Conservation (phyloP, 1,139 yeast genomes). For the Eremothecium cymbalariae region DNA sequence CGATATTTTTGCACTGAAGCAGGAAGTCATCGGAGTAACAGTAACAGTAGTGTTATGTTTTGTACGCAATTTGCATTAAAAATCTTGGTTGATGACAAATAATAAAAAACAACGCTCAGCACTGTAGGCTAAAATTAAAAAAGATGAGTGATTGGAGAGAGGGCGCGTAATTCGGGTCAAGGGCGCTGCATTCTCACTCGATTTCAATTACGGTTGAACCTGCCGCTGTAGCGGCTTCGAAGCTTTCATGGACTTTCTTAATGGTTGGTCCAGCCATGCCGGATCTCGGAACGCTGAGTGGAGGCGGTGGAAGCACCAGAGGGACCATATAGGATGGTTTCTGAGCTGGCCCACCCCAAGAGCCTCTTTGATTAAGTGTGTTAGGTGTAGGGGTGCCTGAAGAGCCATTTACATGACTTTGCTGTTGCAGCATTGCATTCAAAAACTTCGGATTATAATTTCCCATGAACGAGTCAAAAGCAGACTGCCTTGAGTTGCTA, state of each 20-base stretch:
- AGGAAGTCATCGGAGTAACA: too few species aligned
- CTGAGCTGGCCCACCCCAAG: conserved; percentile 4
- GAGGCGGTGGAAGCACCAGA: conserved; percentile 6
- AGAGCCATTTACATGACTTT: conserved; percentile 5
- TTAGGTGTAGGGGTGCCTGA: not conserved
- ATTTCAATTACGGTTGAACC: conserved; percentile 3
- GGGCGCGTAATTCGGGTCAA: conserved; percentile 1
- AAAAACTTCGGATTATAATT: conserved; percentile 17
- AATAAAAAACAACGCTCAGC: too few species aligned
- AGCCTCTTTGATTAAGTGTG: not conserved
- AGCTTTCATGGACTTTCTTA: not conserved
- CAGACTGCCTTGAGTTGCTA: not conserved
- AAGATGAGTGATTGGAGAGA: too few species aligned
- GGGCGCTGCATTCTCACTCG: not conserved
- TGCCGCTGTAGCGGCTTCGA: not conserved
- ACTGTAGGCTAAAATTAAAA: too few species aligned
- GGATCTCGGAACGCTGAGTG: conserved; percentile 1
- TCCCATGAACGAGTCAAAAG: conserved; percentile 5
- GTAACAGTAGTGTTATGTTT: too few species aligned
- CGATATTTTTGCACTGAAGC: too few species aligned
- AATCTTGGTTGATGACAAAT: too few species aligned
- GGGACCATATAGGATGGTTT: conserved; percentile 8
- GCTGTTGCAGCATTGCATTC: conserved; percentile 16
- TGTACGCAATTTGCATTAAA: too few species aligned
- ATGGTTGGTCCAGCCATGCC: not conserved